These are phyloP conservation scores for Trypanosomatidae sp. DNA, from an alignment of 208 protist genomes.

Conservation along the genomic window DNA sequence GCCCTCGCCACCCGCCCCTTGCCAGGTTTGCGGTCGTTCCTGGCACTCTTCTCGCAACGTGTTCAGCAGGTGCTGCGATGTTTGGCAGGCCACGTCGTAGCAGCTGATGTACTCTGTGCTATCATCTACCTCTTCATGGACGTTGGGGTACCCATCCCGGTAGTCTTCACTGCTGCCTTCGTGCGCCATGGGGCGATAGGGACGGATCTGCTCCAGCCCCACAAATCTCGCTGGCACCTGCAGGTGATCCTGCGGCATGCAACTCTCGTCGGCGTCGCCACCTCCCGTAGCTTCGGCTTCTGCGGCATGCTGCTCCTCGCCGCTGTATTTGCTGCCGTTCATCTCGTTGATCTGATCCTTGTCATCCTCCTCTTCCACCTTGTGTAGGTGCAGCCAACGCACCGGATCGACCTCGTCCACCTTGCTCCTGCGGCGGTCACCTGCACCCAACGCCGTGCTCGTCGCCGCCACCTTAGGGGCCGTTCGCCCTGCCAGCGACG, in stretches of 20 bases:
- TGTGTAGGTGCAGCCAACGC: not conserved
- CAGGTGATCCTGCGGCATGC: not conserved
- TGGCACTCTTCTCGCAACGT: not conserved
- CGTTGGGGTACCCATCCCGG: not conserved
- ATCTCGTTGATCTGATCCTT: not conserved
- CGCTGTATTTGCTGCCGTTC: not conserved
- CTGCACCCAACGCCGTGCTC: not conserved
- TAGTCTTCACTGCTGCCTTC: not conserved
- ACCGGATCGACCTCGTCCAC: not conserved
- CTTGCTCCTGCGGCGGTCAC: not conserved
- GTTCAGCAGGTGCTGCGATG: slow-evolving; percentile 17
- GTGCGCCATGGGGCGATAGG: not conserved
- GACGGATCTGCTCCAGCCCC: not conserved
- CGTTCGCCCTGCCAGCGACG: not conserved
- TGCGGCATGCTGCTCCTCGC: not conserved
- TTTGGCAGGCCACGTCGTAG: slow-evolving; percentile 30
- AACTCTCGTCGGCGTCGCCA: not conserved
- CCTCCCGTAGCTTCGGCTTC: not conserved
- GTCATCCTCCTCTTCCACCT: not conserved
- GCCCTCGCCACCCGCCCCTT: not conserved
- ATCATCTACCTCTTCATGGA: not conserved
- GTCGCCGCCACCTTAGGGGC: not conserved
- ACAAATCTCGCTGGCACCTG: not conserved
- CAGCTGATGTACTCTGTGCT: slow-evolving; percentile 24
- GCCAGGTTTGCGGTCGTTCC: not conserved